These are phyloP conservation scores for Jatropha multifida DNA, from an alignment of 441 rosid genomes.

Conservation along the genomic window DNA sequence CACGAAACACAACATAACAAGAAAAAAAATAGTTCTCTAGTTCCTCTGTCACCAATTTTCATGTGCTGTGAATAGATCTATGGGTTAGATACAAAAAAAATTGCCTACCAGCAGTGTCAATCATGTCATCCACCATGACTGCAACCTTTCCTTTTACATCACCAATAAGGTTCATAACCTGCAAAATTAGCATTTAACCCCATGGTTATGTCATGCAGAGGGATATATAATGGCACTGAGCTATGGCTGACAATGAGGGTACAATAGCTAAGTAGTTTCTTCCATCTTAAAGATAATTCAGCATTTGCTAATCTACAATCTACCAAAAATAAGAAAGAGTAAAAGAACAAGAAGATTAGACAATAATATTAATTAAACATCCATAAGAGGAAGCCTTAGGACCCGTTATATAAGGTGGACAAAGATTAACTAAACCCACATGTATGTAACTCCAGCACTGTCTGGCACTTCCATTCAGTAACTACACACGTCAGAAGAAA, in stretches of 20 bases:
- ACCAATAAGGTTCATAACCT: slow-evolving; percentile 94
- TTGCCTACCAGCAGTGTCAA: slow-evolving; percentile 84
- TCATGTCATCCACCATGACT: slow-evolving; percentile 95
- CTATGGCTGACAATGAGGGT: neutral
- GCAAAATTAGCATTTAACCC: slow-evolving; percentile 15
- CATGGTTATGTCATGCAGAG: neutral
- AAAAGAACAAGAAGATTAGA: neutral
- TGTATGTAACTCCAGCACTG: neutral
- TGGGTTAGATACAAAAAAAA: slow-evolving; percentile 8
- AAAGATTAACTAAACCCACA: neutral
- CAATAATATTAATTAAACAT: neutral
- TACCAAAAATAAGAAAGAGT: neutral
- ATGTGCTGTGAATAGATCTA: neutral
- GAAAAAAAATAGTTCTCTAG: neutral
- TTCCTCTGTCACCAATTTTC: neutral
- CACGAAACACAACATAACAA: neutral
- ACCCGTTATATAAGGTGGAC: neutral
- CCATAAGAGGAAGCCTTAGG: neutral
- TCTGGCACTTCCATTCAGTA: neutral
- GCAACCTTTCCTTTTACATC: slow-evolving; percentile 89
- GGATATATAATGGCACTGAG: neutral
- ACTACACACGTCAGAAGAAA: neutral
- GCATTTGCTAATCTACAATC: neutral
- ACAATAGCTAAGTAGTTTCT: neutral
- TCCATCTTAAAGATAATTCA: neutral